Evolutionary conservation across 2,329 filamentous ascomycete genomes (phyloP).

Genomic region (Apiospora aurea): DNA sequence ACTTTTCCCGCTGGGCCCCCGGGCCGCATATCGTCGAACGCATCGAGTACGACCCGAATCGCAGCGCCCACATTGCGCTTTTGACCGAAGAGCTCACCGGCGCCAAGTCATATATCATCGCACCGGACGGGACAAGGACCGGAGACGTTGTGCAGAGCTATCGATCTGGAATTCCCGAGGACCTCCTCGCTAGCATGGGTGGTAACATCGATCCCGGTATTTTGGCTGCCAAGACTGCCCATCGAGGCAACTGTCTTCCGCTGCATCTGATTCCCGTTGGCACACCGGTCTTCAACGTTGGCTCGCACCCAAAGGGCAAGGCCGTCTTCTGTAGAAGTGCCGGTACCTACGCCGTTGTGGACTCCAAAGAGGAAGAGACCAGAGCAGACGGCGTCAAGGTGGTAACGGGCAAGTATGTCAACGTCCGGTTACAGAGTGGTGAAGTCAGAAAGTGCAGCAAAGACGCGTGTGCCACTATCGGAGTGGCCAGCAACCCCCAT

Average conservation of each 20-base stretch:
- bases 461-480: constrained; percentile 93
- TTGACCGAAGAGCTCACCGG: constrained; percentile 77
- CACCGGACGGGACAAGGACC: constrained; percentile 90
- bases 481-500: constrained; percentile 91
- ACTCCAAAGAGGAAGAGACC: constrained; percentile 85
- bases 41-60: constrained; percentile 94
- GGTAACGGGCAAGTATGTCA: constrained; percentile 79
- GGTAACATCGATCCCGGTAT: constrained; percentile 94
- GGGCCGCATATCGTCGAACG: constrained; percentile 90
- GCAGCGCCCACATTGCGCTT: constrained; percentile 91
- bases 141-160: constrained; percentile 95
- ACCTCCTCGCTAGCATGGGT: constrained; percentile 90
- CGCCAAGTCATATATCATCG: constrained; percentile 88
- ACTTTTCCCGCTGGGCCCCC: constrained; percentile 80
- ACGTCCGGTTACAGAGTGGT: constrained; percentile 87
- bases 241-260: constrained; percentile 92
- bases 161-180: constrained; percentile 84
- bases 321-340: constrained; percentile 95
- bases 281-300: constrained; percentile 91
- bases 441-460: constrained; percentile 89
- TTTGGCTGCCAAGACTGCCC: constrained; percentile 90
- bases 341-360: constrained; percentile 87
- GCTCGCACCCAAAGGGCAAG: constrained; percentile 73
- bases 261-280: constrained; percentile 95
- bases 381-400: constrained; percentile 64